Percentiles rank a stretch among this genome's conserved stretches.
Evolutionary conservation across 75 land plant species (phyloP).

Genomic region (Pinus taeda): DNA sequence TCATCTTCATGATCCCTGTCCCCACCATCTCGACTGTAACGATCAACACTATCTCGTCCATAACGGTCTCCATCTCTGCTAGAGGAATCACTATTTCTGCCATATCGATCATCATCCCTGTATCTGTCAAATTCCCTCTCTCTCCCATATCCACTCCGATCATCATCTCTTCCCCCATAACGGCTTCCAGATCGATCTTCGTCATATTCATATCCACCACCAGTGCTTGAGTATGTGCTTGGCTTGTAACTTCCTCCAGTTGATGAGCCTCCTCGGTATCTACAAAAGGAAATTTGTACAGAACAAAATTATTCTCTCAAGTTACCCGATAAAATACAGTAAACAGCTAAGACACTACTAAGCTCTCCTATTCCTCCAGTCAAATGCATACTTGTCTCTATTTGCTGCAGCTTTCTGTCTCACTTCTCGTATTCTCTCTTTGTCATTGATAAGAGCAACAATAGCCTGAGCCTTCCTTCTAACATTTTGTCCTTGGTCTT

Average conservation of each 20-base stretch:
- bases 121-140: conserved; percentile 55
- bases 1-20: conserved; percentile 44
- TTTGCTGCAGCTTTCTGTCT: conserved; percentile 83
- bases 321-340: not conserved
- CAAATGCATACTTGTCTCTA: conserved; percentile 76
- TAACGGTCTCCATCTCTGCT: conserved; percentile 61
- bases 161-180: conserved; percentile 54
- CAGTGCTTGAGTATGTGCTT: conserved; percentile 55
- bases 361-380: not conserved
- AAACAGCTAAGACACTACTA: not conserved
- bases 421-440: conserved; percentile 89
- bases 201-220: conserved; percentile 59
- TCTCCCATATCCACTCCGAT: conserved; percentile 64
- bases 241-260: conserved; percentile 69
- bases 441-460: conserved; percentile 76
- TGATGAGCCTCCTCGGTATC: conserved; percentile 56
- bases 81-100: conserved; percentile 52
- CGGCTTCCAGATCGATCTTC: conserved; percentile 57
- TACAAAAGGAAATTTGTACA: conserved; percentile 19
- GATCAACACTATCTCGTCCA: conserved; percentile 60
- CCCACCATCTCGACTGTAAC: conserved; percentile 50
- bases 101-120: conserved; percentile 64
- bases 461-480: conserved; percentile 88
- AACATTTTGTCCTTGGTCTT: conserved; percentile 91
- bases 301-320: not conserved